Base-by-base conservation (phyloP, 176 grass and related monocot species). In the Triticum urartu region DNA sequence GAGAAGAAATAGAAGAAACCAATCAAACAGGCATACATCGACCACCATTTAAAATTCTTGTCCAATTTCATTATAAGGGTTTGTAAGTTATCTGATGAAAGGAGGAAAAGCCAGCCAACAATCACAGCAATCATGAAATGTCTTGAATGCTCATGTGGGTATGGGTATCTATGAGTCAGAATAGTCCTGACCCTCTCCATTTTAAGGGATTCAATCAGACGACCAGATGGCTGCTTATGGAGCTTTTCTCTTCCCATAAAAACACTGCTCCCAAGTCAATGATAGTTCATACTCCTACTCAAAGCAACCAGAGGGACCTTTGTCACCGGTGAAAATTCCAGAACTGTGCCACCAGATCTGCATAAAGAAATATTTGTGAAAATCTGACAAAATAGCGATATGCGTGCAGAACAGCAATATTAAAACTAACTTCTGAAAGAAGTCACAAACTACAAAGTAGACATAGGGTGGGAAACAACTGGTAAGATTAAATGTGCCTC, bases 1-100 rank as follows among this genome's bases (percentile, higher is more conserved):
- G 97, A 99, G 80, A 99, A 99, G 81, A 94, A 99, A 83, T 99
- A 99, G 77, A 99, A 99, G 86, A 99, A 99, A 39, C 94, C 94
- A 65, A 99, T 91, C 78, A 99, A 87, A 81, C 97, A 99, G 56
- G 93, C 88, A 87, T 98, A 98, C 97, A 98, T 99, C 33, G 97
- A 99, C 92, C 97, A 98, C 94, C 97, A 95, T 87, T 92, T 99
- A 76, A 91, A 80, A 94, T 99, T 99, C 86, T 99, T 99, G 80
- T 99, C 94, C 91, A 99, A 81, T 77, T 99, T 99, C 81, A 89
- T 89, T 86, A 94, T 88, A 75, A 98, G 94, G 20, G 83, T 95
- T 79, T 96, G 92, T 80, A 99, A 74, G 76, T 99, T 99, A 78
- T 99, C 97, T 0, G 92, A 93, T 11, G 97, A 99, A 87, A 99